These are phyloP conservation scores for Physcomitrellopsis africana DNA, from an alignment of 225 moss, liverwort and hornwort species.

Conservation along the genomic window DNA sequence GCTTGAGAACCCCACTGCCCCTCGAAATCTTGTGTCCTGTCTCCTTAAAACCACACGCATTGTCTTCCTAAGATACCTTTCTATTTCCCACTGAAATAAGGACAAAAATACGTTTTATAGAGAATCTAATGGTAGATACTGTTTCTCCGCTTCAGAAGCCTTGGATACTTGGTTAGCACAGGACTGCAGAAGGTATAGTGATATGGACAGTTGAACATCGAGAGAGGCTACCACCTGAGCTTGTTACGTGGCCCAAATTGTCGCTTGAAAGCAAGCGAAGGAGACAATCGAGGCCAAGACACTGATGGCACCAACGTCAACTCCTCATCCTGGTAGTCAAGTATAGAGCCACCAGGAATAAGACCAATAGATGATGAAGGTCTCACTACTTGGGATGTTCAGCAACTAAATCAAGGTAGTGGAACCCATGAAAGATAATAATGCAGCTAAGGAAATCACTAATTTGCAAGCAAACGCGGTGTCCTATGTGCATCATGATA, in stretches of 20 bases:
- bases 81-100: too few relatives aligned
- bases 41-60: not conserved
- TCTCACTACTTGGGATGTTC: too few relatives aligned
- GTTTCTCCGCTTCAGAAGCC: not conserved
- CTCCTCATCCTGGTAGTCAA: conserved; percentile 73
- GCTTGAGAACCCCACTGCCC: too few relatives aligned
- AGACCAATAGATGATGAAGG: not conserved
- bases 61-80: not conserved
- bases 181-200: too few relatives aligned
- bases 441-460: too few relatives aligned
- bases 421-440: too few relatives aligned
- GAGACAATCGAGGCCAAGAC: conserved; percentile 65
- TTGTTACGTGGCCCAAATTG: conserved; percentile 80
- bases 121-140: too few relatives aligned
- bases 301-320: conserved; percentile 84
- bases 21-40: not conserved
- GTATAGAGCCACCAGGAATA: conserved; percentile 11
- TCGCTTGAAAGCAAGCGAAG: conserved; percentile 75
- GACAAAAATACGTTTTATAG: too few relatives aligned
- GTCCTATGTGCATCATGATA: too few relatives aligned
- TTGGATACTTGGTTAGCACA: not conserved
- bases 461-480: too few relatives aligned
- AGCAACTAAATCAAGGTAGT: too few relatives aligned
- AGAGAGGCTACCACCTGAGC: conserved; percentile 55
- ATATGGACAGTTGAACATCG: not conserved